These are phyloP conservation scores for Schizochytrium sp. DNA, from an alignment of 108 stramenopile species.

Conservation along the genomic window DNA sequence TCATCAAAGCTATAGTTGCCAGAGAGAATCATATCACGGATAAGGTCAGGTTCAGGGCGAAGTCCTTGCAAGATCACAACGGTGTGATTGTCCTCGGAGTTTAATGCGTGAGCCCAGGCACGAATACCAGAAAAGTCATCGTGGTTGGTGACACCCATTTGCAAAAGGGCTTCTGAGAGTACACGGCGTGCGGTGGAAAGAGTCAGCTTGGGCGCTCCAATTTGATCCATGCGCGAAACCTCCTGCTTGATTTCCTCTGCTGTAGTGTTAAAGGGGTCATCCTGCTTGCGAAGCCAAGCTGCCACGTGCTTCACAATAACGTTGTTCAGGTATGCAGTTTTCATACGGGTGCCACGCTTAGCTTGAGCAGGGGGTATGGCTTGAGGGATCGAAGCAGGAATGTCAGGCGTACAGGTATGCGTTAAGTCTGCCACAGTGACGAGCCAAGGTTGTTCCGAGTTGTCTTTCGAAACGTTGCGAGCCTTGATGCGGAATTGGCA, in stretches of 20 bases:
- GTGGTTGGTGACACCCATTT: conserved; percentile 60
- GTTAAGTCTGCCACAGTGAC: conserved; percentile 39
- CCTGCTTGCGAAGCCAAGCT: conserved; percentile 22
- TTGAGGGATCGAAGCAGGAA: background rate
- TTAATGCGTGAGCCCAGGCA: conserved; percentile 8
- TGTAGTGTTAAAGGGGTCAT: conserved; percentile 35
- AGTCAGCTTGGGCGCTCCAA: conserved; percentile 28
- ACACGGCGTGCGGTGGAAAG: conserved; percentile 45
- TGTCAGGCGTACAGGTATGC: conserved; percentile 13
- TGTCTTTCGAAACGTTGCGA: conserved; percentile 27
- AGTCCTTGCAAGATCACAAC: conserved; percentile 8
- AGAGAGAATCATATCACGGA: conserved; percentile 27
- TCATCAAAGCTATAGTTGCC: conserved; percentile 56
- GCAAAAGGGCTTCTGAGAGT: conserved; percentile 20
- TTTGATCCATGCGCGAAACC: conserved; percentile 15
- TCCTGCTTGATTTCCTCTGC: conserved; percentile 33
- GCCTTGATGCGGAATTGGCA: conserved; percentile 57
- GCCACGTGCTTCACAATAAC: conserved; percentile 53
- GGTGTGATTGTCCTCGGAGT: conserved; percentile 46
- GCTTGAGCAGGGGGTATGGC: background rate
- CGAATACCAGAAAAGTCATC: conserved; percentile 47
- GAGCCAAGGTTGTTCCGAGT: conserved; percentile 48
- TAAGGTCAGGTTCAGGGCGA: background rate
- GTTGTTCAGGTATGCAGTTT: conserved; percentile 58
- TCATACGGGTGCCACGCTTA: conserved; percentile 46